These are phyloP conservation scores for Aspergillus ochraceus DNA, from an alignment of 2,329 filamentous ascomycete genomes.

Conservation along the genomic window DNA sequence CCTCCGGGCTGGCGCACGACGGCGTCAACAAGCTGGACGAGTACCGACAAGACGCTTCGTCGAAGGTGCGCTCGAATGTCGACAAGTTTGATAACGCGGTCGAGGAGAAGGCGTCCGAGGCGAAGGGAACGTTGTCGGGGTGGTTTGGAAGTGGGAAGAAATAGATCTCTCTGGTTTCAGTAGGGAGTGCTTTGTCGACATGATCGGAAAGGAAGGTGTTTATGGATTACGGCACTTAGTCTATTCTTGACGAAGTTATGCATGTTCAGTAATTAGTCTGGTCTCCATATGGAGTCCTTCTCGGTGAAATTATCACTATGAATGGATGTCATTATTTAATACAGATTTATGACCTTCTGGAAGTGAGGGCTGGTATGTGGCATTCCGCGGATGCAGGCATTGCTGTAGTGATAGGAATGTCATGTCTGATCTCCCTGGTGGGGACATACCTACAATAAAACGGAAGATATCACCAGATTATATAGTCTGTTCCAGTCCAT, in stretches of 20 bases:
- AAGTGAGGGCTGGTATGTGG: constrained; percentile 8
- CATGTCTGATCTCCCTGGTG: too few relatives aligned
- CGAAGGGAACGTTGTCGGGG: constrained; percentile 77
- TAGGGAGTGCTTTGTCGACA: too few relatives aligned
- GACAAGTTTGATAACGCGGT: constrained; percentile 82
- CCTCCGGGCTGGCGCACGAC: constrained; percentile 62
- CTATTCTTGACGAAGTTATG: background rate
- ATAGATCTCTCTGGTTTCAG: background rate
- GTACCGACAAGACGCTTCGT: constrained; percentile 63
- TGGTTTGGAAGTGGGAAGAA: constrained; percentile 67
- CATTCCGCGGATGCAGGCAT: constrained; percentile 11
- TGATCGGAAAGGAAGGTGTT: background rate
- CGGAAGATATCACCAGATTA: too few relatives aligned
- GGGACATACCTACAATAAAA: too few relatives aligned
- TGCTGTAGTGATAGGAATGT: constrained; percentile 15
- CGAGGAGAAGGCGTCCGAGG: constrained; percentile 73
- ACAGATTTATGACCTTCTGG: background rate
- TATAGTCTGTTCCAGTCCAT: background rate
- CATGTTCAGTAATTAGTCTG: background rate
- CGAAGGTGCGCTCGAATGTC: constrained; percentile 51
- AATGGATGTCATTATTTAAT: too few relatives aligned
- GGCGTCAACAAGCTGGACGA: constrained; percentile 58
- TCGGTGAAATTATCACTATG: too few relatives aligned
- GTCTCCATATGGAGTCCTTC: background rate
- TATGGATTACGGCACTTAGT: background rate